phyloP scores from a whole-genome alignment of 805 yeast genomes.

The Candida hispaniensis region DNA sequence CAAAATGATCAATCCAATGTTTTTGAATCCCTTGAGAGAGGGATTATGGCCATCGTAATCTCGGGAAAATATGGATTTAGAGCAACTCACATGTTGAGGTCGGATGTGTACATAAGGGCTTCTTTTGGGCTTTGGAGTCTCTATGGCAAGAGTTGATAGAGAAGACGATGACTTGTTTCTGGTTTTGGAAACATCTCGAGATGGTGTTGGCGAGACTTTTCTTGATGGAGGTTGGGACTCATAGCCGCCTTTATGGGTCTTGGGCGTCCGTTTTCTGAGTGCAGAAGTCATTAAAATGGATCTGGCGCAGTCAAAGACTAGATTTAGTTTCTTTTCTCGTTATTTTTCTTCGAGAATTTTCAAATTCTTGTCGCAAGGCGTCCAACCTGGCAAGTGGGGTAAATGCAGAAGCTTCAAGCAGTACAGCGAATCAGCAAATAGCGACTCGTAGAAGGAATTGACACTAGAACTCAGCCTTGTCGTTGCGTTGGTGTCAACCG shows the following conservation, averaged over 20 bases:
- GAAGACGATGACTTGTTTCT: conserved; percentile 11
- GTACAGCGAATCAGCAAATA: no score
- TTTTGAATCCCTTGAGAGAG: conserved; percentile 33
- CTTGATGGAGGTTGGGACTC: conserved; percentile 11
- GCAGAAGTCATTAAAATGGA: no score
- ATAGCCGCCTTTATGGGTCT: conserved; percentile 11
- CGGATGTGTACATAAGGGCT: conserved; percentile 14
- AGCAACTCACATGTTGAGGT: conserved; percentile 6
- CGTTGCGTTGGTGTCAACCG: no score
- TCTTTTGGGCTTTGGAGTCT: not conserved
- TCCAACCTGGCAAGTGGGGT: no score
- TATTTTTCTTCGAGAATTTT: no score
- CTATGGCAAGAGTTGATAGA: conserved; percentile 4
- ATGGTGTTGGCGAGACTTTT: conserved; percentile 4
- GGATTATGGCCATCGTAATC: conserved; percentile 16
- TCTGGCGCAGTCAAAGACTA: no score
- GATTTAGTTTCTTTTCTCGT: no score
- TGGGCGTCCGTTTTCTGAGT: no score
- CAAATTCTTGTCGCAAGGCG: no score
- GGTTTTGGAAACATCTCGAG: conserved; percentile 9
- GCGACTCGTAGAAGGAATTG: no score
- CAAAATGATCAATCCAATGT: conserved; percentile 32
- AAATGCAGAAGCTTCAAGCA: no score
- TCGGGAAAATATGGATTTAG: conserved; percentile 16
- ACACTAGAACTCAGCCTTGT: no score